phyloP scores from a whole-genome alignment of 176 grass and related monocot species.

The Aegilops speltoides region DNA sequence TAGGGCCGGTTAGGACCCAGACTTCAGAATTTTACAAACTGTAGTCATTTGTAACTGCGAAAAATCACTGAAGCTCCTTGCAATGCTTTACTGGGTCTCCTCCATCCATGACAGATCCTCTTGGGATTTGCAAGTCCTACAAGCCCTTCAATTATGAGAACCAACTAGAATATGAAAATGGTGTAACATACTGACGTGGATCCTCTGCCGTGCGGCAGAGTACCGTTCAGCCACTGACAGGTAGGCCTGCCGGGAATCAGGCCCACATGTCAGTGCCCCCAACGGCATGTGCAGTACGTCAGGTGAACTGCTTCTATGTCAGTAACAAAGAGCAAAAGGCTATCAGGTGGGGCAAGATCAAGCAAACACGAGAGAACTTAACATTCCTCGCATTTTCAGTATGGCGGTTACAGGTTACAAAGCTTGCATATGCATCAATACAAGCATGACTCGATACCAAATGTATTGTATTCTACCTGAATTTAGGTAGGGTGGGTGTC shows the following conservation, averaged over 20 bases:
- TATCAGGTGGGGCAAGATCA: background rate
- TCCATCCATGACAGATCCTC: background rate
- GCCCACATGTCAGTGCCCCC: too few species aligned
- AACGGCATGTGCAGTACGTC: too few species aligned
- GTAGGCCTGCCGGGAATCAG: too few species aligned
- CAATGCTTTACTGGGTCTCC: background rate
- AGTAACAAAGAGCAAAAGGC: background rate
- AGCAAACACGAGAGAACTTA: constrained; percentile 3
- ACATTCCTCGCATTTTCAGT: constrained; percentile 1
- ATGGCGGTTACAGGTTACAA: constrained; percentile 1
- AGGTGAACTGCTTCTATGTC: background rate
- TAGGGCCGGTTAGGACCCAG: too few species aligned
- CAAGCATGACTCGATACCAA: constrained; percentile 14
- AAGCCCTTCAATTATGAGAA: constrained; percentile 20
- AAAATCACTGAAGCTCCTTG: background rate
- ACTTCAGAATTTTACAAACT: background rate
- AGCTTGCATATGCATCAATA: background rate
- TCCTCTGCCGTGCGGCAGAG: too few species aligned
- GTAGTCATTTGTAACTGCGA: background rate
- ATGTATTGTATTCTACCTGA: constrained; percentile 24
- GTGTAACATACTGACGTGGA: background rate
- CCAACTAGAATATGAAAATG: constrained; percentile 2
- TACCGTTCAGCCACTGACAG: too few species aligned
- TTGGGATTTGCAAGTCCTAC: background rate
- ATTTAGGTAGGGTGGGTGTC: constrained; percentile 34